phyloP scores from a whole-genome alignment of 208 protist genomes.

The Leishmania major region DNA sequence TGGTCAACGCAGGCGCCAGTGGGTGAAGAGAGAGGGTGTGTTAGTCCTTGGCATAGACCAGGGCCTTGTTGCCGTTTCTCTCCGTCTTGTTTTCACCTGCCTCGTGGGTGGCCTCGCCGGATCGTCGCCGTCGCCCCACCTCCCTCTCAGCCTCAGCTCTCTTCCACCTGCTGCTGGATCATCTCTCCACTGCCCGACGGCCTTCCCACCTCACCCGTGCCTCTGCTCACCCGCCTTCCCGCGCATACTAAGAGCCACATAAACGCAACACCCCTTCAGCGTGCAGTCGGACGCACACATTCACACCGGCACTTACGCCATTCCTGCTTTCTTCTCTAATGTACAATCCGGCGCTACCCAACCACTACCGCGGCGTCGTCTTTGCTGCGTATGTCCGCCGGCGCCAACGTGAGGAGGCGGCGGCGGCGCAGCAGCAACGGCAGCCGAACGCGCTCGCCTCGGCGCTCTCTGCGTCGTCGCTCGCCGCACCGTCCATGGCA shows the following conservation, averaged over 20 bases:
- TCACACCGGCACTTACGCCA: background rate
- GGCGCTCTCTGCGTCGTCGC: conserved; percentile 19
- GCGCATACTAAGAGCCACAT: background rate
- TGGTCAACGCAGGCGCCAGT: background rate
- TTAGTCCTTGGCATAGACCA: background rate
- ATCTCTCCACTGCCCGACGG: background rate
- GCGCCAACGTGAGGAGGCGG: conserved; percentile 28
- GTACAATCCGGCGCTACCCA: conserved; percentile 61
- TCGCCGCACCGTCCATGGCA: background rate
- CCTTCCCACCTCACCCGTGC: background rate
- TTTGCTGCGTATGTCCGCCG: conserved; percentile 40
- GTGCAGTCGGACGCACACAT: too few species aligned
- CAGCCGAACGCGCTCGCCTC: conserved; percentile 31
- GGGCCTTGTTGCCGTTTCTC: background rate
- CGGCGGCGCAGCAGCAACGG: conserved; percentile 11
- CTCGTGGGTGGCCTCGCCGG: background rate
- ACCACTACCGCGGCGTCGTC: conserved; percentile 58
- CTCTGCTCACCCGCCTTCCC: background rate
- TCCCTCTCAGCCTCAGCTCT: background rate
- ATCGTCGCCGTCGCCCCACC: background rate
- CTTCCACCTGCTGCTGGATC: background rate
- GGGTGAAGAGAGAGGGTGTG: background rate
- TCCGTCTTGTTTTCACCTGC: background rate
- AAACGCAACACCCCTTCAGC: background rate
- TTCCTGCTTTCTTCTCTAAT: conserved; percentile 17